phyloP scores from a whole-genome alignment of 129 eudicot genomes.

The Cynara cardunculus region DNA sequence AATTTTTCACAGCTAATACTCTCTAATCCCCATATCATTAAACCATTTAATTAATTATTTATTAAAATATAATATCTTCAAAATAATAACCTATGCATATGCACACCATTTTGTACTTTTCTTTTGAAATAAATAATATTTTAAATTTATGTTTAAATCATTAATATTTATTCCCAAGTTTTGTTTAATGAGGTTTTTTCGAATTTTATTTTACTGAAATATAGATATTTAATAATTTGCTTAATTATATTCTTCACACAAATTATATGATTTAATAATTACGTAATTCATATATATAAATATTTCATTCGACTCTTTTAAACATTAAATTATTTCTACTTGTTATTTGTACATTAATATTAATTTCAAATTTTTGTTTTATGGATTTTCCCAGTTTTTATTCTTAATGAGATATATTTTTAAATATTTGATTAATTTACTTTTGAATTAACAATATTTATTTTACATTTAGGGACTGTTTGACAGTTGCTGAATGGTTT shows the following conservation, averaged over 20 bases:
- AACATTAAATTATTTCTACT: too few relatives aligned
- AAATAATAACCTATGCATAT: background rate
- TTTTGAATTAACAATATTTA: too few relatives aligned
- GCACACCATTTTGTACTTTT: background rate
- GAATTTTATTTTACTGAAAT: background rate
- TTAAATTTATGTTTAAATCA: background rate
- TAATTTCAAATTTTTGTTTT: background rate
- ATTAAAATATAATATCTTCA: slow-evolving; percentile 7
- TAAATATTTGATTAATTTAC: too few relatives aligned
- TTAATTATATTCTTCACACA: too few relatives aligned
- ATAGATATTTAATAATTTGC: background rate
- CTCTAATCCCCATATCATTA: slow-evolving; percentile 12
- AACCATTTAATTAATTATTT: background rate
- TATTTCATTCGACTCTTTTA: too few relatives aligned
- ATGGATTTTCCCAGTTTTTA: background rate
- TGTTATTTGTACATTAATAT: too few relatives aligned
- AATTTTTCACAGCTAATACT: slow-evolving; percentile 21
- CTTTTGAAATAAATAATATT: background rate
- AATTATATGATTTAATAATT: too few relatives aligned
- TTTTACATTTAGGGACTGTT: background rate
- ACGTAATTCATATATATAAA: too few relatives aligned
- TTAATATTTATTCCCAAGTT: background rate
- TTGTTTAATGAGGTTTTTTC: background rate
- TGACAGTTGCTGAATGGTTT: too few relatives aligned
- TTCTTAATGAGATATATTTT: too few relatives aligned